Evolutionary conservation across 2,329 filamentous ascomycete species (phyloP).

Genomic region (Fusarium bactridioides): DNA sequence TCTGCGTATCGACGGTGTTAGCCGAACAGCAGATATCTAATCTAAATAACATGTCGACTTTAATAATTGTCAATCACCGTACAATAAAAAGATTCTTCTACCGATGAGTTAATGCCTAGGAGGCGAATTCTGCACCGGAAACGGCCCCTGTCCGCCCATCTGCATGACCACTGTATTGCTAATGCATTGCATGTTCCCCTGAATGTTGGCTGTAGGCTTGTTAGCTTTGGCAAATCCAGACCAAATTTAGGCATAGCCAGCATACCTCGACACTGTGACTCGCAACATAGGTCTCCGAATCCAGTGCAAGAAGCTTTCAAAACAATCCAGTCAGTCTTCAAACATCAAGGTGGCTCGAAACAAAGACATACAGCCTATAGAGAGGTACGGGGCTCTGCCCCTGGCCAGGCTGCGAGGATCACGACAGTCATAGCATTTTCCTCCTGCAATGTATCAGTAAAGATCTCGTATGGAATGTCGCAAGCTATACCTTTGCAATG

Average conservation of each 20-base stretch:
- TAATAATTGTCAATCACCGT: too few species aligned
- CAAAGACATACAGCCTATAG: neutral
- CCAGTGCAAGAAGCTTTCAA: neutral
- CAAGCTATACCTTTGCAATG: neutral
- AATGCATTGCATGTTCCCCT: neutral
- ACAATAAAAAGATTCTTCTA: too few species aligned
- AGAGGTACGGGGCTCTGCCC: neutral
- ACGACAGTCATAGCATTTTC: neutral
- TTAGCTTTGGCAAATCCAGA: neutral
- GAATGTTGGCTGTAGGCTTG: accelerated
- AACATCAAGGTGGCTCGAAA: too few species aligned
- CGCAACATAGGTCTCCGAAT: neutral
- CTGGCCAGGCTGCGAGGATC: too few species aligned
- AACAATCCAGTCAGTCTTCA: neutral
- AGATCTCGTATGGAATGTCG: too few species aligned
- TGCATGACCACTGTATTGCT: neutral
- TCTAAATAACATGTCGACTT: too few species aligned
- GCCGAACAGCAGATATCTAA: too few species aligned
- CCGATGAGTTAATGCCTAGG: too few species aligned
- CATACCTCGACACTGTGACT: neutral
- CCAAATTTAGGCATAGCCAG: neutral
- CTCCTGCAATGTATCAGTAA: neutral
- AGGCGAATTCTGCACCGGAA: too few species aligned
- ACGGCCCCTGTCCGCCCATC: neutral
- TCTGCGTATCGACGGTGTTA: too few species aligned